phyloP scores from a whole-genome alignment of 192 early-diverging fungal genomes.

The Backusella luteola region DNA sequence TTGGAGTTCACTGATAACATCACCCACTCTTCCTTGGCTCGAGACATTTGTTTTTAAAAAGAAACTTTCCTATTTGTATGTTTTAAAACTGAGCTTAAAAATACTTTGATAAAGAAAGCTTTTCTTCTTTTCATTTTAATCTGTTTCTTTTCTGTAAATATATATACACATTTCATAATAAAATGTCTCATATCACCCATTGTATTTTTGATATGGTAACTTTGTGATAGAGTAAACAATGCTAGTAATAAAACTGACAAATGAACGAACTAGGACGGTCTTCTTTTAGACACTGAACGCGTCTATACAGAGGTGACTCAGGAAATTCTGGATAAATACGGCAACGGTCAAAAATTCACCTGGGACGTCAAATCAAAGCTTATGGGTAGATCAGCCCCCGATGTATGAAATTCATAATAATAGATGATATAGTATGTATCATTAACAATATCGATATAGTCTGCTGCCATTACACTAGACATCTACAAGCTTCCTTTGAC shows the following conservation, averaged over 20 bases:
- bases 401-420: slow-evolving; percentile 29
- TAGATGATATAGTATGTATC: not conserved
- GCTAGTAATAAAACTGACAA: not conserved
- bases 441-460: slow-evolving; percentile 22
- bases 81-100: not conserved
- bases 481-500: slow-evolving; percentile 70
- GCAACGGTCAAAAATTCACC: slow-evolving; percentile 53
- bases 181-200: slow-evolving; percentile 47
- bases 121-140: not conserved
- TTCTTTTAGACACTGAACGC: slow-evolving; percentile 83
- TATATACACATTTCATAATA: not conserved
- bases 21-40: not conserved
- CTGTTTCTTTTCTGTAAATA: not conserved
- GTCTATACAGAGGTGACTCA: slow-evolving; percentile 88
- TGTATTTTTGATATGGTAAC: slow-evolving; percentile 77
- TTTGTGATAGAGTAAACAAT: not conserved
- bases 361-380: slow-evolving; percentile 70
- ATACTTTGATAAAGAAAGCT: not conserved
- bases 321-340: slow-evolving; percentile 77
- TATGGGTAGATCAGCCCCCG: slow-evolving; percentile 65
- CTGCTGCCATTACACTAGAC: slow-evolving; percentile 63
- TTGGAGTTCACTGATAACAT: not conserved
- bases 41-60: not conserved
- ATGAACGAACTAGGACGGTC: slow-evolving; percentile 50
- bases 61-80: not conserved